Evolutionary conservation across 2,329 filamentous ascomycete species (phyloP).

Genomic region (Neonectria coccinea): DNA sequence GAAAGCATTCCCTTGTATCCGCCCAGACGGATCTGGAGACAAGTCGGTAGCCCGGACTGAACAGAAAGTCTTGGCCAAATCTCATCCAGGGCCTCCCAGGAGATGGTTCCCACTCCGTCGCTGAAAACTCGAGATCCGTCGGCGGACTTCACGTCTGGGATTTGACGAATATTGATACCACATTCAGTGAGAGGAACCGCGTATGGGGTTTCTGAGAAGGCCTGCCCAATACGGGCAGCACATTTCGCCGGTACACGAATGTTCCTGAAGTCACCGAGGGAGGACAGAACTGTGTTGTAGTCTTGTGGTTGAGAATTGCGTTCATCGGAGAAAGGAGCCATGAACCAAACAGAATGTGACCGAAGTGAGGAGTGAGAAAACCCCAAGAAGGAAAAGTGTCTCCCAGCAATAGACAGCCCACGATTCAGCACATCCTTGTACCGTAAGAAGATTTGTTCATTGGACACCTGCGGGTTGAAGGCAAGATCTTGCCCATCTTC

Average conservation of each 20-base stretch:
- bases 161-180: conserved; percentile 48
- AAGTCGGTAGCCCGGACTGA: conserved; percentile 66
- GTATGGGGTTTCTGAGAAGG: conserved; percentile 80
- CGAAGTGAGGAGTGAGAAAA: conserved; percentile 85
- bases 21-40: conserved; percentile 79
- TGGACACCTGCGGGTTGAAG: conserved; percentile 63
- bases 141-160: conserved; percentile 64
- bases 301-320: conserved; percentile 47
- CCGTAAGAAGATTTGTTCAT: conserved; percentile 64
- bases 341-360: conserved; percentile 76
- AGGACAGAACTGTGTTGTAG: conserved; percentile 58
- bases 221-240: conserved; percentile 71
- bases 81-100: conserved; percentile 65
- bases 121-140: conserved; percentile 73
- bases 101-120: conserved; percentile 84
- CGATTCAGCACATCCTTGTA: conserved; percentile 70
- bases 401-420: conserved; percentile 73
- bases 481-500: conserved; percentile 75
- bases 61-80: conserved; percentile 68
- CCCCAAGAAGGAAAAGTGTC: conserved; percentile 74
- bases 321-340: conserved; percentile 59
- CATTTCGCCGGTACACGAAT: conserved; percentile 67
- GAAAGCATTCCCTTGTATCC: conserved; percentile 85
- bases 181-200: conserved; percentile 63
- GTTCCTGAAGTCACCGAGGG: conserved; percentile 62